phyloP scores from a whole-genome alignment of 257 asterid genomes.

The Nicotiana paniculata region DNA sequence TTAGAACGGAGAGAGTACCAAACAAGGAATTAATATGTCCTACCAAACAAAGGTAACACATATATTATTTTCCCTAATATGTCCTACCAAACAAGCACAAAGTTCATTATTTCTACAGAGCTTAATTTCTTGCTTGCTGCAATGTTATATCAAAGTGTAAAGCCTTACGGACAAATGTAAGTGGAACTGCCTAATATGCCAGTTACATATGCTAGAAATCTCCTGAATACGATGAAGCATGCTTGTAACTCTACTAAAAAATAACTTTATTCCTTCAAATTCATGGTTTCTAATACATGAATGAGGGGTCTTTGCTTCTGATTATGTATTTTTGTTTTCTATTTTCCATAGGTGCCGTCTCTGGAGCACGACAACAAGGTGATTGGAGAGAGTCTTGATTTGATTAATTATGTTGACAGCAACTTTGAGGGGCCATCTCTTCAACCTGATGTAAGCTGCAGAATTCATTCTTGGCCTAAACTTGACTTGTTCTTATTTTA shows the following conservation, averaged over 20 bases:
- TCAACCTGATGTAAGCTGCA: slow-evolving; percentile 35
- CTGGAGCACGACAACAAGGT: slow-evolving; percentile 54
- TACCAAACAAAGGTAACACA: too few species aligned
- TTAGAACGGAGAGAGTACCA: too few species aligned
- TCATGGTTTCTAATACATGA: background rate
- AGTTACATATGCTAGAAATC: background rate
- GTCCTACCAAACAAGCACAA: background rate
- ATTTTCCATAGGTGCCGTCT: slow-evolving; percentile 45
- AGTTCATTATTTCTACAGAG: background rate
- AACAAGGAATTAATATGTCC: too few species aligned
- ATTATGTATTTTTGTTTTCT: background rate
- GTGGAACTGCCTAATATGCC: background rate
- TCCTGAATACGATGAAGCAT: background rate
- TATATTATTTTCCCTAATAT: too few species aligned
- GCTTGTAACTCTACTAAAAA: background rate
- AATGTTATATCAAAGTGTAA: background rate
- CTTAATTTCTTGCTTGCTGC: background rate
- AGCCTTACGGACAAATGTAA: background rate
- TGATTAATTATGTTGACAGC: slow-evolving; percentile 42
- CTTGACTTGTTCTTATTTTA: background rate
- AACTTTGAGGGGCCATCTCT: slow-evolving; percentile 56
- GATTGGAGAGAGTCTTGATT: slow-evolving; percentile 56
- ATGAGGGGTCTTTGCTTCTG: background rate
- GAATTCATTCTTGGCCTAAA: background rate
- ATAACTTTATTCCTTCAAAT: background rate